phyloP scores from a whole-genome alignment of 495 filamentous ascomycete genomes.

The Astrothelium macrocarpum region DNA sequence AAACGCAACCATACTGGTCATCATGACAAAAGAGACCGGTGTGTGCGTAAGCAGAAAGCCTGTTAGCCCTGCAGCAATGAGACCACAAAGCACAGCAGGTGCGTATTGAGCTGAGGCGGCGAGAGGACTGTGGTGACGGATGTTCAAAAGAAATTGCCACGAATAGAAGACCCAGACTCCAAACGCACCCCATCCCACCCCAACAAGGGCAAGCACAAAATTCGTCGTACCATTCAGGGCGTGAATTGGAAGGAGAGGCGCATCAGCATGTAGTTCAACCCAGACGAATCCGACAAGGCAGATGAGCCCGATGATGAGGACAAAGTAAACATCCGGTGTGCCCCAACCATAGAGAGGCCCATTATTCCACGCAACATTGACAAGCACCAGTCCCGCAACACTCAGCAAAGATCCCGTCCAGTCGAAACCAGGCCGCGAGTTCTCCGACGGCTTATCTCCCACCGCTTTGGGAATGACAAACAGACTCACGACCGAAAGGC shows the following conservation, averaged over 20 bases:
- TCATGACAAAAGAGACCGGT: slow-evolving; percentile 26
- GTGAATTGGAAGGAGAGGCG: slow-evolving; percentile 24
- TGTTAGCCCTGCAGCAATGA: slow-evolving; percentile 21
- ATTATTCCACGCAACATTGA: slow-evolving; percentile 29
- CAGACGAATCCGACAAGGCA: slow-evolving; percentile 22
- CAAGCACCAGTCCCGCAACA: slow-evolving; percentile 25
- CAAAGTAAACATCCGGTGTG: slow-evolving; percentile 24
- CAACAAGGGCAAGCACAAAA: slow-evolving; percentile 24
- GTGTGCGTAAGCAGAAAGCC: slow-evolving; percentile 26
- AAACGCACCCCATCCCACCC: slow-evolving; percentile 25
- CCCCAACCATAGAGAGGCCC: slow-evolving; percentile 24
- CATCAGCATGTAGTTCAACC: slow-evolving; percentile 20
- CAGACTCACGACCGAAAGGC: slow-evolving; percentile 13
- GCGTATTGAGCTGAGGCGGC: slow-evolving; percentile 17
- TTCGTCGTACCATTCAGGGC: slow-evolving; percentile 21
- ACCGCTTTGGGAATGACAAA: slow-evolving; percentile 22
- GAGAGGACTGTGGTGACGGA: slow-evolving; percentile 20
- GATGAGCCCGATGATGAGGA: slow-evolving; percentile 25
- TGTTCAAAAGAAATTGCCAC: slow-evolving; percentile 17
- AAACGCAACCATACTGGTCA: slow-evolving; percentile 26
- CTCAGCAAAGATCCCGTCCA: slow-evolving; percentile 24
- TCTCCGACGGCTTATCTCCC: slow-evolving; percentile 2
- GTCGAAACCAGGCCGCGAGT: slow-evolving; percentile 18
- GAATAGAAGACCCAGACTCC: slow-evolving; percentile 29
- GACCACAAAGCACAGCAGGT: slow-evolving; percentile 22